Evolutionary conservation across 2,329 filamentous ascomycete species (phyloP).

Genomic region (Sporothrix dimorphospora): DNA sequence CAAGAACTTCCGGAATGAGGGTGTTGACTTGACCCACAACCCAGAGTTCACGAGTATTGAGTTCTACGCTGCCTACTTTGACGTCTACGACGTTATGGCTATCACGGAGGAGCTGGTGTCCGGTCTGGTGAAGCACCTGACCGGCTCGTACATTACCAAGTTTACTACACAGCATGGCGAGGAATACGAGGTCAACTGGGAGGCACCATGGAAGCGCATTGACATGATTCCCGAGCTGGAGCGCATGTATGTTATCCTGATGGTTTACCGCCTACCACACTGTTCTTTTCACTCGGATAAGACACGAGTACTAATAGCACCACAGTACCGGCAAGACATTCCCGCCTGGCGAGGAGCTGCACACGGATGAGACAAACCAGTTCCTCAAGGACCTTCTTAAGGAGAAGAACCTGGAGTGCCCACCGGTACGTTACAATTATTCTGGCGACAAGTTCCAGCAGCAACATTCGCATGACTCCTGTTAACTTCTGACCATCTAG

Average conservation of each 20-base stretch:
- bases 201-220: constrained; percentile 86
- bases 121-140: constrained; percentile 83
- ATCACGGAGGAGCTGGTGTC: constrained; percentile 93
- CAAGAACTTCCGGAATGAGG: constrained; percentile 93
- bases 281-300: neutral
- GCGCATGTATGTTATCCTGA: constrained; percentile 41
- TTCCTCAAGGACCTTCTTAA: constrained; percentile 84
- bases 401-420: constrained; percentile 89
- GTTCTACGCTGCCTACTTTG: constrained; percentile 93
- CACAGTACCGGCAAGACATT: constrained; percentile 75
- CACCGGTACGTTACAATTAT: constrained; percentile 52
- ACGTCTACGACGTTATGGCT: constrained; percentile 88
- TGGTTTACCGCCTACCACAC: neutral
- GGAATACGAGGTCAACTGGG: constrained; percentile 92
- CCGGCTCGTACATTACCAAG: constrained; percentile 80
- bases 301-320: neutral
- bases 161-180: constrained; percentile 88
- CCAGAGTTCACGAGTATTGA: constrained; percentile 97
- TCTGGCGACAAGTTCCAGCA: too few relatives aligned
- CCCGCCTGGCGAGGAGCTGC: constrained; percentile 83
- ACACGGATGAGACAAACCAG: constrained; percentile 84
- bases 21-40: constrained; percentile 92
- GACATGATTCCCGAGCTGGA: constrained; percentile 97
- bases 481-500: constrained; percentile 19
- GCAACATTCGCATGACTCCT: neutral